These are phyloP conservation scores for Lithocarpus polystachyus DNA, from an alignment of 306 rosid genomes.

Conservation along the genomic window DNA sequence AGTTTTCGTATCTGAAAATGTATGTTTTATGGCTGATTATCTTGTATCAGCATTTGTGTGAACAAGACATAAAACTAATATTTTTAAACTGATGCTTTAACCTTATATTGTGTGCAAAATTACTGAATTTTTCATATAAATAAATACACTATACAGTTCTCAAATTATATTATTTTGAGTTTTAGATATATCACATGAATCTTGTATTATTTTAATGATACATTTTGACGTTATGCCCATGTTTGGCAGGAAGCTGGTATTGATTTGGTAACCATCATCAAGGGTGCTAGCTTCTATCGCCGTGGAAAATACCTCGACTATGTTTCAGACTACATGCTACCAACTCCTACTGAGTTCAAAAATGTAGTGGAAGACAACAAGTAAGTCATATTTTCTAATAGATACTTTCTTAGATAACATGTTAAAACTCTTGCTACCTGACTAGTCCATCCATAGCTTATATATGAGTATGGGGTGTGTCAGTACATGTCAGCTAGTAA, in stretches of 20 bases:
- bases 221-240: not conserved
- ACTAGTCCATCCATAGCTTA: not conserved
- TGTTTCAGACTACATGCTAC: conserved; percentile 67
- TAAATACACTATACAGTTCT: not conserved
- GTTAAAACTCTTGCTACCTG: not conserved
- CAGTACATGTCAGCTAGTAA: not conserved
- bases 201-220: not conserved
- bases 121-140: not conserved
- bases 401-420: not conserved
- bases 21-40: not conserved
- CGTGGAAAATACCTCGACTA: conserved; percentile 60
- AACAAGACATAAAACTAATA: not conserved
- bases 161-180: not conserved
- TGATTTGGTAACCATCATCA: conserved; percentile 68
- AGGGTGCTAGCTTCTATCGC: conserved; percentile 66
- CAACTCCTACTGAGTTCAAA: conserved; percentile 49
- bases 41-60: not conserved
- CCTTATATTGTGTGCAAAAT: not conserved
- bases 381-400: conserved; percentile 24
- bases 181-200: not conserved
- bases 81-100: not conserved
- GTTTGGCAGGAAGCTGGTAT: conserved; percentile 60
- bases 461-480: not conserved
- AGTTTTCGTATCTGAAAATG: not conserved
- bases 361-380: conserved; percentile 35